Base-by-base conservation (phyloP, 108 stramenopile species). In the Pelagomonas calceolata region DNA sequence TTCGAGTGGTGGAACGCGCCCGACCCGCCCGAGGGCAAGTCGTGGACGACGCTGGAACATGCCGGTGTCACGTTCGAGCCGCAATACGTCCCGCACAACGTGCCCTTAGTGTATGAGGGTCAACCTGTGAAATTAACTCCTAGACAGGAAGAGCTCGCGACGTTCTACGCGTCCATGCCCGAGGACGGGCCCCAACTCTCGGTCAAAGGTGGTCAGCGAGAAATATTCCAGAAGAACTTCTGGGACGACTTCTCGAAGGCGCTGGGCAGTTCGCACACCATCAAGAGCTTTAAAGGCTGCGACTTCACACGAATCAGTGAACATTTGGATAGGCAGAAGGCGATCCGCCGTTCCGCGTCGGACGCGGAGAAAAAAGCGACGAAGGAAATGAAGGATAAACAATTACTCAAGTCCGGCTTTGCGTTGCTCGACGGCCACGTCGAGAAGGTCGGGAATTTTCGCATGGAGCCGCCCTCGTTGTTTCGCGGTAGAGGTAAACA, bases 401-500 rank as follows among this genome's bases (percentile, higher is more conserved):
- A 81, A 70, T 73, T 85, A 81, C 39, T 79, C 60, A 79, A 86
- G 75, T 92, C 84, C 81, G 95, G 97, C 33, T 97, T 87, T 80
- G 81, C 93, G 65, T 73, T 97, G 34, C 95, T 99, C 0, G 99
- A 99, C 78, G 95, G 91, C 12, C 97, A 97, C 85, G 68, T 99
- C 70, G 95, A 99, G 80, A 93, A 90, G 64, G 80, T 82, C 4
- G 87, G 87, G 18, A 87, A 86, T 69, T 84, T 70, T 67, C 86
- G 66, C 68, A 80, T 86, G 65, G 99, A 99, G 88, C 99, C 96
- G 1, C 99, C 99, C 21, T 91, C 93, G 65, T 85, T 97, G 35
- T 99, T 99, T 81, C 89, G 99, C 0, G 99, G 99, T 31, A 89
- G 97, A 32, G 99, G 99, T 33, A 92, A 92, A 70, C 99, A 99